Evolutionary conservation across 2,329 filamentous ascomycete species (phyloP).

Genomic region (Pestalotiopsis fici): DNA sequence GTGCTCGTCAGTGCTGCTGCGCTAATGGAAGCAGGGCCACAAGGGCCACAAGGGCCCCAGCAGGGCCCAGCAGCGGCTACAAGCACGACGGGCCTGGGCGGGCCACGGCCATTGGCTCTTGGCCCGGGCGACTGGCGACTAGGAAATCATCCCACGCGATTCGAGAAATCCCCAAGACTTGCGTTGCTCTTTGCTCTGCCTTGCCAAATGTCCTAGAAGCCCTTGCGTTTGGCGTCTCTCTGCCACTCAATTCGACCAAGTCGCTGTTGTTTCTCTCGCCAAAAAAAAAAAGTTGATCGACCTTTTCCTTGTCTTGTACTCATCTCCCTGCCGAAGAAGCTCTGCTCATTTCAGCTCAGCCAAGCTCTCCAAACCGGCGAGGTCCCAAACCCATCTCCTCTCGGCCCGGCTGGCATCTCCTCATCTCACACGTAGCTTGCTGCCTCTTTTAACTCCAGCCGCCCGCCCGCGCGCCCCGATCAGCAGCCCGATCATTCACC

Average conservation of each 20-base stretch:
- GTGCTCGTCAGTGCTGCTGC: too few species aligned
- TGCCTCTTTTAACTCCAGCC: background rate
- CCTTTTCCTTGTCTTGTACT: background rate
- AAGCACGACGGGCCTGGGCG: background rate
- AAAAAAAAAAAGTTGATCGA: background rate
- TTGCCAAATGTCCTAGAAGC: background rate
- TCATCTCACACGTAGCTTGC: background rate
- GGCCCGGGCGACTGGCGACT: background rate
- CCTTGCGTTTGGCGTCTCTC: background rate
- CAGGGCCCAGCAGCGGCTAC: constrained; percentile 1
- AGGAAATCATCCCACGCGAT: background rate
- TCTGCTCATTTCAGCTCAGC: background rate
- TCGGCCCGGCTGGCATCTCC: background rate
- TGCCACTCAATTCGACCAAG: background rate
- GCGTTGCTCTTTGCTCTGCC: background rate
- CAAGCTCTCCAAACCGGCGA: background rate
- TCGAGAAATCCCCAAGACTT: background rate
- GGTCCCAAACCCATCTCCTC: background rate
- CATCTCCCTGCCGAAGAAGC: background rate
- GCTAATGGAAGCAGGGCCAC: too few species aligned
- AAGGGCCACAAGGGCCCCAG: background rate
- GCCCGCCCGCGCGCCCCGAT: background rate
- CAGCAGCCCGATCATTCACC: background rate
- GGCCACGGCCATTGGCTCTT: background rate
- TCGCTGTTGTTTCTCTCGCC: background rate